Evolutionary conservation across 2,329 filamentous ascomycete species (phyloP).

Genomic region (Fusarium sp.): DNA sequence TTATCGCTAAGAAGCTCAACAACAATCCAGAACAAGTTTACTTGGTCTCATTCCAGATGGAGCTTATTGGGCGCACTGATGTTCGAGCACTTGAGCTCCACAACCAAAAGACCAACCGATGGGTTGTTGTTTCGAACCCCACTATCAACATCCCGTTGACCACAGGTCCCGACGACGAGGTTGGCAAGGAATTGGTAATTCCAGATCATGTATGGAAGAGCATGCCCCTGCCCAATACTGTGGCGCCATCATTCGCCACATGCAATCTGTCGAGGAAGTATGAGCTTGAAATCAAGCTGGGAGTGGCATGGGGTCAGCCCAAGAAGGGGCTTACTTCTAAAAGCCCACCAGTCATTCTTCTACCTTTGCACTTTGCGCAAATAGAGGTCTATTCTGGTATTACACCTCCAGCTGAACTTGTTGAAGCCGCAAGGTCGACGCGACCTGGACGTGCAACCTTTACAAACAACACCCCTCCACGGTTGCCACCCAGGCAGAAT

Average conservation of each 20-base stretch:
- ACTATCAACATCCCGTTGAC: constrained; percentile 79
- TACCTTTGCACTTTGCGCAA: constrained; percentile 80
- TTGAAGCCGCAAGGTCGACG: constrained; percentile 65
- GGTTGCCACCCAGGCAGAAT: constrained; percentile 52
- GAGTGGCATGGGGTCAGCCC: constrained; percentile 78
- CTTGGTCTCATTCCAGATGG: constrained; percentile 82
- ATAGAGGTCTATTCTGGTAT: constrained; percentile 91
- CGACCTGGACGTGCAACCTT: constrained; percentile 56
- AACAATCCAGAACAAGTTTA: constrained; percentile 77
- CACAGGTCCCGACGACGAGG: constrained; percentile 62
- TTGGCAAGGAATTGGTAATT: constrained; percentile 75
- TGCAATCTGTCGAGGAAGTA: constrained; percentile 89
- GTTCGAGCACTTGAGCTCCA: constrained; percentile 81
- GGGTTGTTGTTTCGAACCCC: constrained; percentile 78
- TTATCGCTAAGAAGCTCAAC: constrained; percentile 82
- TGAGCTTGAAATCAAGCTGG: constrained; percentile 84
- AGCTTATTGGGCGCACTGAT: constrained; percentile 82
- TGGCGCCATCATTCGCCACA: constrained; percentile 86
- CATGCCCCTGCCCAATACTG: constrained; percentile 80
- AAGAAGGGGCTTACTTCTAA: constrained; percentile 45
- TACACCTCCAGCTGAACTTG: constrained; percentile 78
- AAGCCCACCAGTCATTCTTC: constrained; percentile 76
- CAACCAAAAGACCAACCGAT: constrained; percentile 77
- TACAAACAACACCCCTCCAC: constrained; percentile 47
- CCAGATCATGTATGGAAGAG: constrained; percentile 79